phyloP scores from a whole-genome alignment of 352 stramenopile species.

The Bremia lactucae region DNA sequence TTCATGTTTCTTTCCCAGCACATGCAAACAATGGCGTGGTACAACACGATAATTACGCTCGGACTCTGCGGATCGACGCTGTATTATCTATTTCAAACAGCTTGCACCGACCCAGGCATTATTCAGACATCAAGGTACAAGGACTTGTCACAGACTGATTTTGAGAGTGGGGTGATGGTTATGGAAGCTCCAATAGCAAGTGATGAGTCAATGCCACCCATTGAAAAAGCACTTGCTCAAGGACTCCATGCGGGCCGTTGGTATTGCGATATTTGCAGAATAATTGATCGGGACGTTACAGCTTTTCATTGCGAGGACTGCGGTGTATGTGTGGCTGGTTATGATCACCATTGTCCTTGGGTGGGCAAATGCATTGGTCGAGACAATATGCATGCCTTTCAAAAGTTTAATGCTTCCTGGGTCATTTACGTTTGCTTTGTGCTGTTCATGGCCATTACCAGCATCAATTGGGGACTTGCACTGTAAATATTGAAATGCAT shows the following conservation, averaged over 20 bases:
- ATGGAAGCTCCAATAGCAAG: constrained; percentile 7
- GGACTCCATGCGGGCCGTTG: constrained; percentile 14
- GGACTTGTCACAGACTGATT: constrained; percentile 8
- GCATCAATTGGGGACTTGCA: constrained; percentile 34
- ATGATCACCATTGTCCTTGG: constrained; percentile 90
- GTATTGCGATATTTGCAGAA: constrained; percentile 61
- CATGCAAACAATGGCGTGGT: constrained; percentile 32
- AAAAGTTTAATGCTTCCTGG: constrained; percentile 81
- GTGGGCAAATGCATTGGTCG: constrained; percentile 91
- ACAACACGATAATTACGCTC: constrained; percentile 50
- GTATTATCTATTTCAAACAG: constrained; percentile 63
- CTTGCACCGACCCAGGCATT: constrained; percentile 70
- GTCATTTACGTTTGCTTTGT: constrained; percentile 81
- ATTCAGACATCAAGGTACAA: constrained; percentile 16
- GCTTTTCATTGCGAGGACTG: constrained; percentile 90
- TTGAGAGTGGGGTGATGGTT: constrained; percentile 14
- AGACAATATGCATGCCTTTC: constrained; percentile 86
- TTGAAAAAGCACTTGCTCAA: constrained; percentile 2
- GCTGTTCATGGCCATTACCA: constrained; percentile 44
- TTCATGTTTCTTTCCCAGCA: constrained; percentile 57
- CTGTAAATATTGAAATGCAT: constrained; percentile 29
- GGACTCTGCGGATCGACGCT: constrained; percentile 40
- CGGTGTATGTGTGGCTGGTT: constrained; percentile 84
- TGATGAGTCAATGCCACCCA: constrained; percentile 1
- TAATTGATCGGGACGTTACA: constrained; percentile 38